phyloP scores from a whole-genome alignment of 2,329 filamentous ascomycete species.

The Grosmannia serpens region DNA sequence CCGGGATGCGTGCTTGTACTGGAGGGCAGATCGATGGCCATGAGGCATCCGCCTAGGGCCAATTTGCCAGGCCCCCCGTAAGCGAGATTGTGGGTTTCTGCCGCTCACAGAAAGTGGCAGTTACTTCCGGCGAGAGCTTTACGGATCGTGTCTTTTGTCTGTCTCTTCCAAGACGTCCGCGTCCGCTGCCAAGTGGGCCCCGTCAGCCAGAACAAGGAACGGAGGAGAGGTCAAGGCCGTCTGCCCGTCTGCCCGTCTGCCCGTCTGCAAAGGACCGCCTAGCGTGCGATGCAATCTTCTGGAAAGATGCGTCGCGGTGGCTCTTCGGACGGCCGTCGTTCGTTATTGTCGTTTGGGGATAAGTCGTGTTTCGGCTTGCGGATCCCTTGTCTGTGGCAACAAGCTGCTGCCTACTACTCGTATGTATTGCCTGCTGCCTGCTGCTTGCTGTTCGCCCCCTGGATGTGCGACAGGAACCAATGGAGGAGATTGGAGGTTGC shows the following conservation, averaged over 20 bases:
- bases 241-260: no score
- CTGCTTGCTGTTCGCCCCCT: neutral
- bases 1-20: neutral
- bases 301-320: neutral
- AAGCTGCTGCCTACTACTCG: no score
- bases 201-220: neutral
- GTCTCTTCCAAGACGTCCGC: neutral
- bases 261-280: neutral
- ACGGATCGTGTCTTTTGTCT: neutral
- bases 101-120: neutral
- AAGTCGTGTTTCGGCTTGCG: neutral
- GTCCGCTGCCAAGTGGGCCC: neutral
- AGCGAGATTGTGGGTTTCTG: neutral
- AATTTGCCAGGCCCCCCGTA: neutral
- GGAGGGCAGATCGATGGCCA: neutral
- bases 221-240: neutral
- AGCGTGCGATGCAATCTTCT: neutral
- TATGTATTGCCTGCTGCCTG: neutral
- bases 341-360: neutral
- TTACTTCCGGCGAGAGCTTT: neutral
- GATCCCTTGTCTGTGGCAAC: neutral
- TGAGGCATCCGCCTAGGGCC: neutral
- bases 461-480: neutral
- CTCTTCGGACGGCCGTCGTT: neutral
- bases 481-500: neutral